Evolutionary conservation across 768 basidiomycete species (phyloP), one percentile per base, ranked within the genome.

Genomic region (Terana coerulea): DNA sequence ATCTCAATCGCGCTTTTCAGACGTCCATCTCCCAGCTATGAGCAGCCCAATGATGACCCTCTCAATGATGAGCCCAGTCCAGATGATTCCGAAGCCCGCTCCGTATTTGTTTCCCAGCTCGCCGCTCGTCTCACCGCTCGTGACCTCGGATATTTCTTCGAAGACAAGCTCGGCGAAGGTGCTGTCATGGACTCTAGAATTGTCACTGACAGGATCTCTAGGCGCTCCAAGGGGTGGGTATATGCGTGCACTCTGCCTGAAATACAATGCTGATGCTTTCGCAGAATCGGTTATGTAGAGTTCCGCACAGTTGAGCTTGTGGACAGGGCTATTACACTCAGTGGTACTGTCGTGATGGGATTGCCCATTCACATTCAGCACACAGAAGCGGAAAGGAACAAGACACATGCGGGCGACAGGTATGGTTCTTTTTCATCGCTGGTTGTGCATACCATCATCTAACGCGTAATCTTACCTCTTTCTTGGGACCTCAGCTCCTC

Each of bases 121-220:
- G 92, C 97, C 62, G 93, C 94, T 55, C 87, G 93, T 64, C 83
- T 98, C 67, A 98, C 95, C 53, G 93, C 95, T 61, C 84, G 93
- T 67, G 97, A 99, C 75, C 76, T 99, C 71, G 95, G 95, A 59
- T 91, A 94, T 72, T 99, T 99, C 76, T 98, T 99, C 65, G 95
- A 98, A 75, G 90, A 95, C 66, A 91, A 95, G 67, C 77, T 98
- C 39, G 95, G 95, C 19, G 90, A 93, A 72, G 86, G 87, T 31
- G 83, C 89, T 17, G 97, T 99, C 6, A 86, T 95, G 76, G 97
- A 99, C 63, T 90, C 95, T 24, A 77, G 94, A 53, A 94, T 99
- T 63, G 97, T 99, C 29, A 95, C 94, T 1, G 97, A 99, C 64
- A 78, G 95, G 61, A 73, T 97, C 49, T 95, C 95, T 21, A 84